Evolutionary conservation across 805 yeast genomes (phyloP).

Genomic region (baker's yeast (Saccharomyces cerevisiae)): DNA sequence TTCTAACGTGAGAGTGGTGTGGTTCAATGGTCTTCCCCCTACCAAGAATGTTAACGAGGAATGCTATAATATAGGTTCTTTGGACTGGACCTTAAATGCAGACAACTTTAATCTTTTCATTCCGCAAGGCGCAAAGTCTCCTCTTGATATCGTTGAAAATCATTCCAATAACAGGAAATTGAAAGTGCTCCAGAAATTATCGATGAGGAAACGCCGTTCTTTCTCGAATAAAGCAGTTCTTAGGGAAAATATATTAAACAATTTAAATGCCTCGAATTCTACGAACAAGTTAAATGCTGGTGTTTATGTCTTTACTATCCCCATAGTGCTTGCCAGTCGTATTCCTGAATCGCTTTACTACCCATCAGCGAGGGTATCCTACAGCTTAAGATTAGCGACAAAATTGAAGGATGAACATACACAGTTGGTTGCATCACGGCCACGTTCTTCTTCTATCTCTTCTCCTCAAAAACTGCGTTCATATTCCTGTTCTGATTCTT

Average conservation of each 20-base stretch:
- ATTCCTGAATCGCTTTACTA: constrained; percentile 45
- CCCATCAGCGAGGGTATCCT: constrained; percentile 30
- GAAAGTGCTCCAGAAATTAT: constrained; percentile 15
- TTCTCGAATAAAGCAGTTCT: not conserved
- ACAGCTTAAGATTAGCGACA: constrained; percentile 14
- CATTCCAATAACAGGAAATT: constrained; percentile 10
- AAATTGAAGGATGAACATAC: not conserved
- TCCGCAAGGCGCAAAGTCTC: constrained; percentile 21
- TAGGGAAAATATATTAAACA: not conserved
- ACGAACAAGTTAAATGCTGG: constrained; percentile 40
- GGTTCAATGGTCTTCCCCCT: constrained; percentile 47
- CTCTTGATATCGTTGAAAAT: constrained; percentile 16
- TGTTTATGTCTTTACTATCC: constrained; percentile 58
- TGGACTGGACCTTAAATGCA: constrained; percentile 39
- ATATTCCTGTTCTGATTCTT: not conserved
- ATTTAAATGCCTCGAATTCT: constrained; percentile 4
- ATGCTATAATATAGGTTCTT: constrained; percentile 39
- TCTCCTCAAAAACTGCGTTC: not conserved
- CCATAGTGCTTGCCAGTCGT: constrained; percentile 50
- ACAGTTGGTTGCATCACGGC: not conserved
- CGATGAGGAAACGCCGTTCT: constrained; percentile 3
- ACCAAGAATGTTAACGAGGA: constrained; percentile 36
- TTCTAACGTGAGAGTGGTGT: constrained; percentile 36
- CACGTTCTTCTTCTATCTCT: not conserved
- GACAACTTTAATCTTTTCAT: constrained; percentile 39